Conservation (phyloP, 495 filamentous ascomycete species). For the Penicillium taxi region DNA sequence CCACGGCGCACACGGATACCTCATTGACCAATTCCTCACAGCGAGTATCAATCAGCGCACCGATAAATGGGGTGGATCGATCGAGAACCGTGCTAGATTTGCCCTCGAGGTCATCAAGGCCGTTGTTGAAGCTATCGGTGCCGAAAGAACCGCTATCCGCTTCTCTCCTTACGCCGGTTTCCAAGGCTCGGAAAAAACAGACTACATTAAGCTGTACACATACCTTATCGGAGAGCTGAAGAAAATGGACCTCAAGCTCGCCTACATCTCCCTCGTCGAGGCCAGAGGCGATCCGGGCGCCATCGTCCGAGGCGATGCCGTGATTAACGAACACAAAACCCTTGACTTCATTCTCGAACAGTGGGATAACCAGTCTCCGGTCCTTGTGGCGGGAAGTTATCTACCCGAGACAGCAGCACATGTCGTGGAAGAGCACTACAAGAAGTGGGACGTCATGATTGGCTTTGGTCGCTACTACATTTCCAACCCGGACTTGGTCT, state of each 20-base stretch:
- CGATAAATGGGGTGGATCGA: slow-evolving; percentile 50
- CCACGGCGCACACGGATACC: slow-evolving; percentile 53
- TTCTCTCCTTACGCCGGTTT: slow-evolving; percentile 28
- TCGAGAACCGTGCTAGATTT: slow-evolving; percentile 45
- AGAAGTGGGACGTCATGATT: slow-evolving; percentile 40
- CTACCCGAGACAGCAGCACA: slow-evolving; percentile 39
- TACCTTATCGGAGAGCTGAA: slow-evolving; percentile 6
- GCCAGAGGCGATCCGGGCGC: slow-evolving; percentile 3
- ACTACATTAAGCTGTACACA: slow-evolving; percentile 5
- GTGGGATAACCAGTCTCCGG: slow-evolving; percentile 34
- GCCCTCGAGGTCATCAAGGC: slow-evolving; percentile 32
- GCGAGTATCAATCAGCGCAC: slow-evolving; percentile 47
- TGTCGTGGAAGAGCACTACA: slow-evolving; percentile 28
- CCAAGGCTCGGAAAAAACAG: slow-evolving; percentile 5
- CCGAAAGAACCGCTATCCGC: slow-evolving; percentile 24
- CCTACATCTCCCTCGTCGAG: slow-evolving; percentile 7
- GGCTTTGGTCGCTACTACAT: slow-evolving; percentile 61
- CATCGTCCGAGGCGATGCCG: not conserved
- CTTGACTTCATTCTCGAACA: slow-evolving; percentile 26
- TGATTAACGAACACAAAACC: slow-evolving; percentile 1
- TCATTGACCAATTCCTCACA: slow-evolving; percentile 57
- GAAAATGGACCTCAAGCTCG: slow-evolving; percentile 5
- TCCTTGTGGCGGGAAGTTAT: slow-evolving; percentile 55
- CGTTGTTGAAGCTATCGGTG: slow-evolving; percentile 8
- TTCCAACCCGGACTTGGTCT: slow-evolving; percentile 60